Evolutionary conservation across 1,284 basidiomycete genomes (phyloP), one percentile per base, ranked within the genome.

Genomic region (Wolfiporia cocos): DNA sequence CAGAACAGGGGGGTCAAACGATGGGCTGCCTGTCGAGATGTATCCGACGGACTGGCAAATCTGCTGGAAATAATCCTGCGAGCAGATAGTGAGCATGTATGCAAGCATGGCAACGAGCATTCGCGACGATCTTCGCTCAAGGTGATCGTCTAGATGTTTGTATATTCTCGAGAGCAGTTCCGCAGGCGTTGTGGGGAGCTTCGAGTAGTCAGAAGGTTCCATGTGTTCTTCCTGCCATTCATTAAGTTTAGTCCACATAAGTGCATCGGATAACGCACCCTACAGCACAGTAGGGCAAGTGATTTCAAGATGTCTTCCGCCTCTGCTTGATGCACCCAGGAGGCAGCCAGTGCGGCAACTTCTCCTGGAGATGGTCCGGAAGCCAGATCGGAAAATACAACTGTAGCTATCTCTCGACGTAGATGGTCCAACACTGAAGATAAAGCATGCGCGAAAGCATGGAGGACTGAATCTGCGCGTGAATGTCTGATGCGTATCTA

Each of bases 401-500:
- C 15, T 20, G 7, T 36, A 10, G 20, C 10, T 10, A 43, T 18
- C 17, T 7, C 32, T 34, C 43, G 39, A 19, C 79, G 73, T 32
- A 82, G 55, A 50, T 68, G 73, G 6, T 64, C 59, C 1, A 85
- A 59, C 7, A 75, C 66, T 0, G 73, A 74, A 1, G 79, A 75
- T 4, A 87, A 61, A 0, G 76, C 68, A 54, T 88, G 81, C 0
- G 71, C 68, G 51, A 86, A 82, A 5, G 83, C 78, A 53, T 85
- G 74, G 7, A 76, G 59, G 7, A 75, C 76, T 5, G 81, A 70
- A 5, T 69, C 71, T 39, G 69, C 65, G 29, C 57, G 65, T 11
- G 64, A n/a, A 14, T 33, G 32, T 9, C 40, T 45, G 19, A 21
- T 11, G 19, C 24, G n/a, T n/a, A n/a, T n/a, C n/a, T n/a, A n/a